Evolutionary conservation across 164 flowering plant genomes (phyloP), one percentile per base, ranked within the genome.

Genomic region (Vitis labrusca): DNA sequence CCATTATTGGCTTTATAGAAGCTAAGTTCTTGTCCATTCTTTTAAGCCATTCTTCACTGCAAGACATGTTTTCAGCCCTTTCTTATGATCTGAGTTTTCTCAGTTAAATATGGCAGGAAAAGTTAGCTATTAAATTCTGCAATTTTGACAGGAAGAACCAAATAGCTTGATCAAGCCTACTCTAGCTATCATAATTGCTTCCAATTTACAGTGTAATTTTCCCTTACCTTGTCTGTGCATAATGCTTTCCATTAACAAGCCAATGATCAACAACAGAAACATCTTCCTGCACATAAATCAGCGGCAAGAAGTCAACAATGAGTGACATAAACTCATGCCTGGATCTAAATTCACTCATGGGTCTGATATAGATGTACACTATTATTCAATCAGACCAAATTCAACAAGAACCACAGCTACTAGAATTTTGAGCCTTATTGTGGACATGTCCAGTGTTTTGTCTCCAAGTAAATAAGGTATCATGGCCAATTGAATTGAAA

Each of bases 191-290:
- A 13, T n/a, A 37, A 53, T 44, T 14, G 64, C 16, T 19, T 15
- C 51, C 50, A 48, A n/a, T 50, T 44, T 13, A 68, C 11, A 55
- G 49, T 13, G 13, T 16, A 14, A 3, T 61, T 10, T 13, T 29
- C 53, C 15, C 74, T 71, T 77, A 89, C 97, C 97, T 94, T 56
- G 99, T 94, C 60, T 74, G 84, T 48, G 95, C 85, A 71, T 92
- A 94, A 74, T 94, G 99, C 68, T 78, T 91, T 67, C 97, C 97
- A 72, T 91, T 91, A 66, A 94, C 92, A 65, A 91, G 96, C 97
- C 99, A 94, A 68, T 91, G 98, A 71, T 92, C 71, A 62, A 84
- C 85, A 63, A 92, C 69, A 10, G 91, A 82, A 71, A 92, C 97
- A 79, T 92, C 92, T 52, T 91, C 99, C 99, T 94, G 84, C 79